Base-by-base conservation (phyloP, 1,284 basidiomycete genomes). In the Puccinia polysora region DNA sequence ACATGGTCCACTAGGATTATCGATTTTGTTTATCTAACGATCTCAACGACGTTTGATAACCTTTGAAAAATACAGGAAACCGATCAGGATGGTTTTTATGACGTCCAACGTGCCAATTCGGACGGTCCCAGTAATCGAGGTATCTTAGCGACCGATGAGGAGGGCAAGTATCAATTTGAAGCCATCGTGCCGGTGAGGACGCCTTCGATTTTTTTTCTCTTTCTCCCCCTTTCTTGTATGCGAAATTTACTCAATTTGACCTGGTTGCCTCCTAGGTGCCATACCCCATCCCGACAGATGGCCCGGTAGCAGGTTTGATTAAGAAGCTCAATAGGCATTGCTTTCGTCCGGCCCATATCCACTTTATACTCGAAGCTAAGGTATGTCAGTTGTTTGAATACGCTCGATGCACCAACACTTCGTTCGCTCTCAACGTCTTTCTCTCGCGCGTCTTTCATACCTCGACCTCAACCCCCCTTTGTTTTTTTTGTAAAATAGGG, bases 331-430 rank as follows among this genome's bases (percentile, higher is more conserved):
- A 84, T 34, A 83, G 90, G 72, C 90, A 92, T 77, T 86, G 87
- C 75, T 86, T 86, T 82, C 84, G 90, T 25, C 90, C 90, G 15
- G 87, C 85, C 59, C 90, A 92, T 78, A 77, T 92, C 74, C 90
- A 92, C 78, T 81, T 91, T 75, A 71, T 62, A 38, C 30, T 71
- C 28, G 50, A 71, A 23, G 69, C 69, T n/a, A 38, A 53, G 40
- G 69, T 71, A 40, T 62, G 23, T 4, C 15, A 32, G 30, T 58
- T 20, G 55, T 36, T 62, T n/a, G n/a, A n/a, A n/a, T n/a, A n/a
- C n/a, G n/a, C n/a, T n/a, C n/a, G n/a, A n/a, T n/a, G n/a, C n/a
- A n/a, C n/a, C n/a, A n/a, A n/a, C n/a, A n/a, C n/a, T n/a, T n/a
- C n/a, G n/a, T n/a, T n/a, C n/a, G n/a, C n/a, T n/a, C n/a, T n/a